These are phyloP conservation scores for Pleurotus salmoneostramineus DNA, from an alignment of 768 basidiomycete genomes.

Conservation along the genomic window DNA sequence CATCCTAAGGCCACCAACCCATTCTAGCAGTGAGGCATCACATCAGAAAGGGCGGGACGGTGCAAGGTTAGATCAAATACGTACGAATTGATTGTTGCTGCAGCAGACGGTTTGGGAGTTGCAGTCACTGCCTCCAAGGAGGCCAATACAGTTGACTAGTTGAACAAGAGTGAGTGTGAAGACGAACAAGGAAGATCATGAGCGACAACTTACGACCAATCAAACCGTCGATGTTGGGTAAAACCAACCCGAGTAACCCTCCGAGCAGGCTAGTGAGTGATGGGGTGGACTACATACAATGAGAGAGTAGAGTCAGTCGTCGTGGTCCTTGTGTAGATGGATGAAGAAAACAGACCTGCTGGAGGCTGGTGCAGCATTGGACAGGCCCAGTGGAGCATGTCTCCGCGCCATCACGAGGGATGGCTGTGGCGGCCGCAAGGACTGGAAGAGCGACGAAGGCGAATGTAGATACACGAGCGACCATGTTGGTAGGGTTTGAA, in stretches of 20 bases:
- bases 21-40: no score
- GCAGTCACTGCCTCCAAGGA: not conserved
- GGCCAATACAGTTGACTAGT: not conserved
- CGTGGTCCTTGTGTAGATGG: no score
- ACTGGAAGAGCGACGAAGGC: not conserved
- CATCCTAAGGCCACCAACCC: no score
- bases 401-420: not conserved
- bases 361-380: not conserved
- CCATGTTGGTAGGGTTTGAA: not conserved
- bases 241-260: not conserved
- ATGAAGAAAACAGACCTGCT: not conserved
- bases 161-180: not conserved
- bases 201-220: not conserved
- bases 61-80: no score
- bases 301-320: no score
- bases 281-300: not conserved
- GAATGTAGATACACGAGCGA: not conserved
- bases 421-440: conserved; percentile 1
- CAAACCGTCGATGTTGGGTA: not conserved
- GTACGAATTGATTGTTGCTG: no score
- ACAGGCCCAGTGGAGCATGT: not conserved
- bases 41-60: no score
- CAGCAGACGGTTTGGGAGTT: no score
- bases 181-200: not conserved
- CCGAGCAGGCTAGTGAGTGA: not conserved